Evolutionary conservation across 768 basidiomycete species (phyloP).

Genomic region (Mrakia blollopis): DNA sequence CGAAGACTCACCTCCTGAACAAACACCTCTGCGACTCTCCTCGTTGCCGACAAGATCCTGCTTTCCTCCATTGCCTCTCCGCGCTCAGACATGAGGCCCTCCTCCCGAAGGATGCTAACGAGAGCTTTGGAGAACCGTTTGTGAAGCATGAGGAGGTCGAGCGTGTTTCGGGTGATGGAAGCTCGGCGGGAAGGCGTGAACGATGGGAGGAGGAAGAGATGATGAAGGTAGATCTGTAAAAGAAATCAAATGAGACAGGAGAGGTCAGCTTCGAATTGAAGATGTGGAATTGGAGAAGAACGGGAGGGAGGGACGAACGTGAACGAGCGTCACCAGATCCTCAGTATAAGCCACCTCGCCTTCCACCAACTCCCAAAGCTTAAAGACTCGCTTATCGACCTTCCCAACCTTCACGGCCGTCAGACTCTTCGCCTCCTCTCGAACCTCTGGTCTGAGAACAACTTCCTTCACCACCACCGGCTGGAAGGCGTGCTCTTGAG

Average conservation of each 20-base stretch:
- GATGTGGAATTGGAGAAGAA: background rate
- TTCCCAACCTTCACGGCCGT: background rate
- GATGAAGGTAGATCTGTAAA: conserved; percentile 39
- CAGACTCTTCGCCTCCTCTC: background rate
- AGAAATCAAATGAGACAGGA: background rate
- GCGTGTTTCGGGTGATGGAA: conserved; percentile 35
- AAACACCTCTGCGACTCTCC: conserved; percentile 40
- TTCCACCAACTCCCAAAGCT: conserved; percentile 32
- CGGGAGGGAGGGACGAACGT: conserved; percentile 5
- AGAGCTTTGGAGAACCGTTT: conserved; percentile 39
- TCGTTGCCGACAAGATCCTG: conserved; percentile 38
- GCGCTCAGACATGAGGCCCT: conserved; percentile 36
- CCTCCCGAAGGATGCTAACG: conserved; percentile 43
- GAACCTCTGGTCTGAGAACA: background rate
- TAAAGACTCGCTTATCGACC: conserved; percentile 20
- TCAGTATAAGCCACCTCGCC: conserved; percentile 31
- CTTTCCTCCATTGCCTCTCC: conserved; percentile 11
- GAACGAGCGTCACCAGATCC: conserved; percentile 31
- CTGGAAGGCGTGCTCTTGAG: background rate
- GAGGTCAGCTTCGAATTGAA: background rate
- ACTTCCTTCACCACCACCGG: background rate
- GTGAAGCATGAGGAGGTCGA: conserved; percentile 34
- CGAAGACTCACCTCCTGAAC: conserved; percentile 40
- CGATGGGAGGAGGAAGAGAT: conserved; percentile 35
- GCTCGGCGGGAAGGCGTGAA: conserved; percentile 33